Evolutionary conservation across 2,329 filamentous ascomycete genomes (phyloP).

Genomic region (Emmonsiellopsis sp.): DNA sequence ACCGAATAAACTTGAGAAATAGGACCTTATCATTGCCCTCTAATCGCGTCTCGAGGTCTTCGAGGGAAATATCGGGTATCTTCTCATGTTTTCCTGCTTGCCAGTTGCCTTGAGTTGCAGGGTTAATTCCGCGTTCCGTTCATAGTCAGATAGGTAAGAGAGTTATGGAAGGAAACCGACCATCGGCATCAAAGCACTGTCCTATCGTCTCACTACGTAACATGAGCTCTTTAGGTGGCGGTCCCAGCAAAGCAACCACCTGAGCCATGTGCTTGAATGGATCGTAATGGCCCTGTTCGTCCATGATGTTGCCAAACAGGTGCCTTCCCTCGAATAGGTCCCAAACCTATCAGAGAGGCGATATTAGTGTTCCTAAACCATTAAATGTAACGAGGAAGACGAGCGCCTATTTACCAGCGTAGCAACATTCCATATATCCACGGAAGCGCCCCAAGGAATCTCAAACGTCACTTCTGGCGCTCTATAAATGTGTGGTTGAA

Average conservation of each 20-base stretch:
- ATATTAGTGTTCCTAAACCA: not conserved
- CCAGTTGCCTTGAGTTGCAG: no score
- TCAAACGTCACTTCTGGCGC: constrained; percentile 17
- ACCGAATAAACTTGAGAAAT: constrained; percentile 26
- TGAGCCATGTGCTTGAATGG: constrained; percentile 21
- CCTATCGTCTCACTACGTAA: constrained; percentile 18
- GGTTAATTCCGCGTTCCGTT: no score
- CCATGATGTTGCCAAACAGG: constrained; percentile 13
- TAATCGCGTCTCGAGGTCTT: constrained; percentile 15
- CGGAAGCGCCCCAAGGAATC: constrained; percentile 16
- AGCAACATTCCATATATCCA: constrained; percentile 21
- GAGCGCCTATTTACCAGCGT: constrained; percentile 9
- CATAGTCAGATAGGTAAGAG: no score
- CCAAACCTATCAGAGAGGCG: constrained; percentile 12
- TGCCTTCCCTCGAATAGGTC: constrained; percentile 14
- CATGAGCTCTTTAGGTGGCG: constrained; percentile 26
- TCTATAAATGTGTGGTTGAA: constrained; percentile 16
- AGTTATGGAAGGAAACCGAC: constrained; percentile 1
- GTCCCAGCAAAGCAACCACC: constrained; percentile 31
- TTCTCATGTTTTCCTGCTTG: not conserved
- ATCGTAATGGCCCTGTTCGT: constrained; percentile 6
- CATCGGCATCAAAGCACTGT: constrained; percentile 12
- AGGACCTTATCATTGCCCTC: constrained; percentile 19
- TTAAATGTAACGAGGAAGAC: not conserved
- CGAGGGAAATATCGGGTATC: constrained; percentile 4